These are phyloP conservation scores for Venturia asperata DNA, from an alignment of 2,329 filamentous ascomycete species.

Conservation along the genomic window DNA sequence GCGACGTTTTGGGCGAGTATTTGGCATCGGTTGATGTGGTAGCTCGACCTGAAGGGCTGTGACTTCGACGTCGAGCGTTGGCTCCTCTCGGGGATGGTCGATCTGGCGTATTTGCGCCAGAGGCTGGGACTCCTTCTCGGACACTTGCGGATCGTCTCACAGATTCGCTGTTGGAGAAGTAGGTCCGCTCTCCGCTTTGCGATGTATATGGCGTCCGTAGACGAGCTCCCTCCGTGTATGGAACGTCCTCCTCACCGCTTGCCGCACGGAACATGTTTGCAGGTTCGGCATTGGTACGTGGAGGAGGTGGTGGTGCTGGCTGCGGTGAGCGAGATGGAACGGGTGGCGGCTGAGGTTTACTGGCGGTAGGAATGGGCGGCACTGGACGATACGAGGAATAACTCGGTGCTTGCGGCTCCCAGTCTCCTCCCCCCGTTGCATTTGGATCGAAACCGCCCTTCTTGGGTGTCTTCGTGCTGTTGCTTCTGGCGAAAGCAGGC, in stretches of 20 bases:
- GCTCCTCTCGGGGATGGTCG: slow-evolving; percentile 9
- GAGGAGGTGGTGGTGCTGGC: slow-evolving; percentile 15
- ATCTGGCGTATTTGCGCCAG: neutral
- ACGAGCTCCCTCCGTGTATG: slow-evolving; percentile 42
- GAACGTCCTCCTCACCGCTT: slow-evolving; percentile 27
- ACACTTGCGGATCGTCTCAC: slow-evolving; percentile 48
- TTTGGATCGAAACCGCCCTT: slow-evolving; percentile 20
- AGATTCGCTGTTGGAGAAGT: slow-evolving; percentile 43
- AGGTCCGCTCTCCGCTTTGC: slow-evolving; percentile 50
- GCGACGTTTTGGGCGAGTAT: neutral
- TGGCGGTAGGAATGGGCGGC: slow-evolving; percentile 9
- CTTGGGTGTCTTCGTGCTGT: slow-evolving; percentile 13
- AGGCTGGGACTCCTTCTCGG: neutral
- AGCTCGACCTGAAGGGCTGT: slow-evolving; percentile 17
- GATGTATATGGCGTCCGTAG: slow-evolving; percentile 49
- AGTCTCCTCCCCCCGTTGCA: slow-evolving; percentile 13
- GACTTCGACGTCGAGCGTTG: slow-evolving; percentile 19
- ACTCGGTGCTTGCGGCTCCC: slow-evolving; percentile 19
- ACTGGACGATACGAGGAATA: slow-evolving; percentile 17
- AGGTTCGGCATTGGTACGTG: slow-evolving; percentile 13
- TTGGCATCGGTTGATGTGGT: neutral
- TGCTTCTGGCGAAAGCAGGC: slow-evolving; percentile 21
- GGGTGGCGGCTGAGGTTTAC: slow-evolving; percentile 11
- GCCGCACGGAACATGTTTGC: slow-evolving; percentile 9
- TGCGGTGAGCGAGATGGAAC: slow-evolving; percentile 10